Conservation (phyloP, 2,329 filamentous ascomycete species). For the Calonectria hongkongensis region DNA sequence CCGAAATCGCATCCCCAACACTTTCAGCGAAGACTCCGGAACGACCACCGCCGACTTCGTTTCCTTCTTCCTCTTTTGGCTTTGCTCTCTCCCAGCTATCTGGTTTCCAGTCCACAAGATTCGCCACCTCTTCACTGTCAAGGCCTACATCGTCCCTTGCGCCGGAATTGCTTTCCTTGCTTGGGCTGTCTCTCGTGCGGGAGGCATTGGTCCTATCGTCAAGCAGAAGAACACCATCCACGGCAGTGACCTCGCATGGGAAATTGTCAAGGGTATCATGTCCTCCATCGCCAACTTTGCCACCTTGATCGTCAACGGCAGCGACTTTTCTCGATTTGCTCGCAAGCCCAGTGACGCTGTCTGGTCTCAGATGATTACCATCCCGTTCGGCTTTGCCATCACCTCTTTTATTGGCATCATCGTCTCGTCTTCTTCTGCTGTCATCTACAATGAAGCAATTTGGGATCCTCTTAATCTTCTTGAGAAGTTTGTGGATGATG, state of each 20-base stretch:
- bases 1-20: slow-evolving; percentile 77
- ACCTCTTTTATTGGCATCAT: slow-evolving; percentile 91
- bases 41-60: slow-evolving; percentile 85
- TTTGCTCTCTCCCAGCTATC: slow-evolving; percentile 85
- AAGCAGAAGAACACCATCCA: slow-evolving; percentile 77
- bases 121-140: slow-evolving; percentile 92
- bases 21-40: slow-evolving; percentile 78
- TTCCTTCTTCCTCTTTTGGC: slow-evolving; percentile 92
- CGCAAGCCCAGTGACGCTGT: slow-evolving; percentile 84
- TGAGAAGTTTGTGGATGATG: slow-evolving; percentile 80
- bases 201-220: slow-evolving; percentile 89
- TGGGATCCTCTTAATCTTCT: slow-evolving; percentile 85
- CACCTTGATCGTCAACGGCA: slow-evolving; percentile 87
- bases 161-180: slow-evolving; percentile 92
- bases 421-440: slow-evolving; percentile 82
- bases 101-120: slow-evolving; percentile 94
- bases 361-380: slow-evolving; percentile 86
- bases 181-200: slow-evolving; percentile 88
- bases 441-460: slow-evolving; percentile 80
- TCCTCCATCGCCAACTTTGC: slow-evolving; percentile 93
- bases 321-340: slow-evolving; percentile 91
- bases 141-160: slow-evolving; percentile 87
- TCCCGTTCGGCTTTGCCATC: slow-evolving; percentile 82
- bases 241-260: slow-evolving; percentile 85
- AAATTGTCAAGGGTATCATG: slow-evolving; percentile 91